Evolutionary conservation across 225 moss, liverwort and hornwort genomes (phyloP).

Genomic region (Polytrichum commune): DNA sequence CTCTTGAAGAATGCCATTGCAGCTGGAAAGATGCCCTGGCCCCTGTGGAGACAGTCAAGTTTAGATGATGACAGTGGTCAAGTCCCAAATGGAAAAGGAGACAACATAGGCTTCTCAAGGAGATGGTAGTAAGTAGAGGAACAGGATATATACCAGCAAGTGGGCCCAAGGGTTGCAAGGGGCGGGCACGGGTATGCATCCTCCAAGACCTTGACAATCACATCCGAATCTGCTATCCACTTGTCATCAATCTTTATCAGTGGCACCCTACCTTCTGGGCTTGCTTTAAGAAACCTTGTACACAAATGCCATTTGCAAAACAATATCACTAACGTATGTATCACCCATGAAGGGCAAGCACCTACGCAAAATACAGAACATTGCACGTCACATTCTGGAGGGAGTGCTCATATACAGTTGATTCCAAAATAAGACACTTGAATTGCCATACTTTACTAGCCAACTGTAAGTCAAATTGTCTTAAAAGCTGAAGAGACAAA

Average conservation of each 20-base stretch:
- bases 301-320: constrained; percentile 5
- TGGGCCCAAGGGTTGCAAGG: constrained; percentile 34
- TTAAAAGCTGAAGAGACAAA: too few species aligned
- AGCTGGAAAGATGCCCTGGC: constrained; percentile 26
- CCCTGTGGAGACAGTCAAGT: constrained; percentile 15
- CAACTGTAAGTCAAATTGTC: too few species aligned
- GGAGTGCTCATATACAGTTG: too few species aligned
- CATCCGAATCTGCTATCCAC: constrained; percentile 38
- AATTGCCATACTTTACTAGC: too few species aligned
- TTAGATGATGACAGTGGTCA: too few species aligned
- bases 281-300: constrained; percentile 41
- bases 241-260: constrained; percentile 44
- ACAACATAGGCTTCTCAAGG: too few species aligned
- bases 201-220: constrained; percentile 44
- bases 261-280: constrained; percentile 41
- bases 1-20: constrained; percentile 47
- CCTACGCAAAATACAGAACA: too few species aligned
- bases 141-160: constrained; percentile 10
- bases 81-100: too few species aligned
- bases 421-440: too few species aligned
- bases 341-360: too few species aligned
- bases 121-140: too few species aligned
- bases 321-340: neutral
- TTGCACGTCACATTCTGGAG: too few species aligned
- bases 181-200: constrained; percentile 36